phyloP scores from a whole-genome alignment of 495 filamentous ascomycete genomes.

The Lophium mytilinum region DNA sequence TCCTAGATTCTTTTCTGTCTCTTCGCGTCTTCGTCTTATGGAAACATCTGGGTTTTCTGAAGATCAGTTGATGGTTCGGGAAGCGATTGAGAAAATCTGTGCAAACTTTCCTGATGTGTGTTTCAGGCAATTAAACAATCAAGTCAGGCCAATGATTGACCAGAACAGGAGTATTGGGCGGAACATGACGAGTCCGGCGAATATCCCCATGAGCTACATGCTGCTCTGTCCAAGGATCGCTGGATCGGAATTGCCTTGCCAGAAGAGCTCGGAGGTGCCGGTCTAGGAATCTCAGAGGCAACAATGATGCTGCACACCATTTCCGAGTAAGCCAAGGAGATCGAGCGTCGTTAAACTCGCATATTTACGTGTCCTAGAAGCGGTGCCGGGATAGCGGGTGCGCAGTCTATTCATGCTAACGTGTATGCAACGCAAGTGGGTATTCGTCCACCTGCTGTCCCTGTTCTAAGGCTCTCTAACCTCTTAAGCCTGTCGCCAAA shows the following conservation, averaged over 20 bases:
- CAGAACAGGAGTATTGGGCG: conserved; percentile 56
- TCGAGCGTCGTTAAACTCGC: no score
- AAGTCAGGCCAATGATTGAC: conserved; percentile 10
- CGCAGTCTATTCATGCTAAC: conserved; percentile 68
- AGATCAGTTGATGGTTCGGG: conserved; percentile 61
- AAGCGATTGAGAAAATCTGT: conserved; percentile 62
- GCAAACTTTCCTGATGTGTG: conserved; percentile 39
- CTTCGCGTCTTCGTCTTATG: conserved; percentile 48
- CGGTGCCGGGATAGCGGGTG: conserved; percentile 70
- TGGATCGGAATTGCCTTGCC: conserved; percentile 77
- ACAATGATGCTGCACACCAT: conserved; percentile 84
- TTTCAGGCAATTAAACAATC: conserved; percentile 49
- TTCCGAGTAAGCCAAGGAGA: conserved; percentile 41
- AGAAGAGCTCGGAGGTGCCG: conserved; percentile 61
- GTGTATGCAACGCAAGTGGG: conserved; percentile 63
- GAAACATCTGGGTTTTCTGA: conserved; percentile 63
- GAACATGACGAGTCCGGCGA: conserved; percentile 56
- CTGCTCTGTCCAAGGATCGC: conserved; percentile 66
- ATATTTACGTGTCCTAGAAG: conserved; percentile 31
- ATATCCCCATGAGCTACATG: conserved; percentile 67
- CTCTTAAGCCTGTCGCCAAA: conserved; percentile 49
- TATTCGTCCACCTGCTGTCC: neutral
- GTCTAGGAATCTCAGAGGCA: conserved; percentile 71
- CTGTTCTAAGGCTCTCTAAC: neutral
- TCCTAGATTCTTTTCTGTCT: conserved; percentile 28